Evolutionary conservation across 2,329 filamentous ascomycete species (phyloP), one percentile per base, ranked within the genome.

Genomic region (Ophiostoma sp.): DNA sequence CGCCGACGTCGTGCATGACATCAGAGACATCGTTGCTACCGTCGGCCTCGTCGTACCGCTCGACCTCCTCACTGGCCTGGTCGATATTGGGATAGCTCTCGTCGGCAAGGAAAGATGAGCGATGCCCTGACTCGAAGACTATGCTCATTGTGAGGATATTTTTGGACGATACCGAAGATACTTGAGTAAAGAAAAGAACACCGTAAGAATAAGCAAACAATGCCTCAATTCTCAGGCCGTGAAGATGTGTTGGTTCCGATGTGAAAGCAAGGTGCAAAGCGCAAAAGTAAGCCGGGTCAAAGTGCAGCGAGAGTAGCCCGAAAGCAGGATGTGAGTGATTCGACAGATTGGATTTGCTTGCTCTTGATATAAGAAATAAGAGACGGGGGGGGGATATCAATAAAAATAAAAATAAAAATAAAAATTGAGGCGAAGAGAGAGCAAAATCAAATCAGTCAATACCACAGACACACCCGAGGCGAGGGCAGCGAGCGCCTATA

Each of bases 51-150:
- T 69, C 71, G 38, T 67, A 72, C 7, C 68, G 68, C 38, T 68
- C 67, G 0, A 71, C 70, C 16, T 69, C 67, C 18, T 74, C 72
- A 52, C 67, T 67, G n/a, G 69, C 66, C 58, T 72, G 69, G 65
- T 72, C 73, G 58, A 74, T 73, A n/a, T 71, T 69, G 18, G 71
- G 72, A 38, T 74, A 74, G 64, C 67, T 70, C 16, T 73, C 73
- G 38, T 74, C 72, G 18, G 64, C 66, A 5, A 73, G 67, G 52
- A 72, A 72, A 38, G 68, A 12, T 1, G 63, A 65, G 11, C 66
- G 66, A 8, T 69, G 71, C 18, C 70, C 64, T 2, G 70, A 66
- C 66, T 74, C 73, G 45, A 72, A 73, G 2, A 71, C 71, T 52
- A 74, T 69, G 64, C 72, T 72, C 73, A 74, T 74, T 42, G 55